These are phyloP conservation scores for Xylaria hypoxylon DNA, from an alignment of 2,329 filamentous ascomycete species.

Conservation along the genomic window DNA sequence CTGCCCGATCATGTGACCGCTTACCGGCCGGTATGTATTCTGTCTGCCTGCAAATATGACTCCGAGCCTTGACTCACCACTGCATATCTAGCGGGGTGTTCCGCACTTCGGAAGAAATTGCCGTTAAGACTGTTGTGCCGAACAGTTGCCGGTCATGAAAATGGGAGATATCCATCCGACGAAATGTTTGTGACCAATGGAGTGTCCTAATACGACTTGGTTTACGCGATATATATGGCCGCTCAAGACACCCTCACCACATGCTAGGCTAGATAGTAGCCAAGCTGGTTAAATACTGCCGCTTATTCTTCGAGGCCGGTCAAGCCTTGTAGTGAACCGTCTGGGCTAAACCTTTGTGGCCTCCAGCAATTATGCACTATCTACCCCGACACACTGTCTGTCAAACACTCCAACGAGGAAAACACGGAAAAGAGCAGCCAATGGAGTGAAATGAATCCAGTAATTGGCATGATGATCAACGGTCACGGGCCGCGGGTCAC, in stretches of 20 bases:
- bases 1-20: slow-evolving; percentile 5
- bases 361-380: slow-evolving; percentile 10
- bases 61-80: background rate
- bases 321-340: slow-evolving; percentile 14
- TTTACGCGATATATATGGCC: background rate
- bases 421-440: slow-evolving; percentile 6
- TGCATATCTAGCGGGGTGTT: background rate
- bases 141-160: background rate
- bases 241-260: background rate
- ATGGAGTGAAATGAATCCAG: slow-evolving; percentile 3
- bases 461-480: background rate
- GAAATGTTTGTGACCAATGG: background rate
- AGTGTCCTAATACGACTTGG: background rate
- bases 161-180: background rate
- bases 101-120: background rate
- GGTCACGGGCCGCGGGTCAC: too few relatives aligned
- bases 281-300: slow-evolving; percentile 27
- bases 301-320: background rate
- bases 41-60: background rate
- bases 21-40: background rate
- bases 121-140: background rate
- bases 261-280: slow-evolving; percentile 2
- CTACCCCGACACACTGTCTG: background rate
- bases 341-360: background rate
- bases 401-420: background rate